These are phyloP conservation scores for Proliferodiscus dingleyae DNA, from an alignment of 2,329 filamentous ascomycete genomes.

Conservation along the genomic window DNA sequence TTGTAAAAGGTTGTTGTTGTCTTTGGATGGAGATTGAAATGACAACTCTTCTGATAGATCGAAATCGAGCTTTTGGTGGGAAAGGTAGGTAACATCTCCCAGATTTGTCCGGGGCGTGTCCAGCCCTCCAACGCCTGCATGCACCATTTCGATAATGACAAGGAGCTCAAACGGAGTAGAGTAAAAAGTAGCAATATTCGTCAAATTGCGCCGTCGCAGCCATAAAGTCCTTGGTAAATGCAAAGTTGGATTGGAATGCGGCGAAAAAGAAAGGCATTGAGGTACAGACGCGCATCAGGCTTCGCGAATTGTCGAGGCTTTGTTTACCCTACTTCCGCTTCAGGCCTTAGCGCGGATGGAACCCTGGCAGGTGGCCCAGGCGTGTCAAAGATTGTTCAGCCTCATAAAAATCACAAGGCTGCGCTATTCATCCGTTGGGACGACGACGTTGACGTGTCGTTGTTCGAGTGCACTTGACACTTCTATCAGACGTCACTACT, in stretches of 20 bases:
- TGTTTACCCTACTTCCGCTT: neutral
- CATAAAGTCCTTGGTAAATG: constrained; percentile 31
- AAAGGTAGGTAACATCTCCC: constrained; percentile 79
- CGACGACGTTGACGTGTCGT: too few relatives aligned
- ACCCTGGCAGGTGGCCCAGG: neutral
- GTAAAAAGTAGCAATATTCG: constrained; percentile 19
- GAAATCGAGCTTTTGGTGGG: constrained; percentile 60
- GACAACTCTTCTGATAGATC: constrained; percentile 85
- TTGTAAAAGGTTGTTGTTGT: constrained; percentile 69
- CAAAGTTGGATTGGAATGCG: too few relatives aligned
- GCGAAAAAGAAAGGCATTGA: too few relatives aligned
- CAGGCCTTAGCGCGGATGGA: neutral
- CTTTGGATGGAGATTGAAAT: constrained; percentile 74
- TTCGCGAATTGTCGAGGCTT: neutral
- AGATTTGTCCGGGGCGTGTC: constrained; percentile 83
- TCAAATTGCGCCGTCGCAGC: constrained; percentile 19
- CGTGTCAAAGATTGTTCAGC: too few relatives aligned
- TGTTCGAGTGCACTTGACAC: too few relatives aligned
- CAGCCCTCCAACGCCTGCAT: constrained; percentile 60
- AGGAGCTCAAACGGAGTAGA: constrained; percentile 19
- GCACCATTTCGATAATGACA: constrained; percentile 49
- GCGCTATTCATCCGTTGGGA: too few relatives aligned
- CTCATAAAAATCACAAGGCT: too few relatives aligned
- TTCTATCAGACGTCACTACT: too few relatives aligned
- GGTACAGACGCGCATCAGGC: neutral